phyloP scores from a whole-genome alignment of 106 monocot genomes.

The Allium sativum region DNA sequence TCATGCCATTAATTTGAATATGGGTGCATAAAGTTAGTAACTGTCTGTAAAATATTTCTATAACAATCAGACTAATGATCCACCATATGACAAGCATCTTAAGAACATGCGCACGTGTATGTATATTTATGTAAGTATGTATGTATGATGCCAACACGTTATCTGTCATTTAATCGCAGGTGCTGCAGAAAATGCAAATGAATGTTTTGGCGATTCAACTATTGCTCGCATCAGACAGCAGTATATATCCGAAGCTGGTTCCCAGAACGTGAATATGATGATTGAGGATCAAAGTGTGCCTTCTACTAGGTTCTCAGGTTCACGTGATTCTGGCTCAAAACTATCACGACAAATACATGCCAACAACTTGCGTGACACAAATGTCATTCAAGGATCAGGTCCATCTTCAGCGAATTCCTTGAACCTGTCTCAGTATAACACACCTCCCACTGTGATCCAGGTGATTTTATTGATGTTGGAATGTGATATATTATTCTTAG shows the following conservation, averaged over 20 bases:
- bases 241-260: constrained; percentile 36
- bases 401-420: constrained; percentile 21
- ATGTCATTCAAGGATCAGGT: constrained; percentile 16
- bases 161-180: constrained; percentile 28
- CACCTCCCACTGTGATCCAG: constrained; percentile 66
- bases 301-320: constrained; percentile 18
- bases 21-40: no score
- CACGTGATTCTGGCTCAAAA: constrained; percentile 48
- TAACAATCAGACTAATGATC: no score
- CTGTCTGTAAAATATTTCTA: no score
- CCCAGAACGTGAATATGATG: constrained; percentile 25
- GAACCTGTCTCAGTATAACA: constrained; percentile 52
- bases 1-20: no score
- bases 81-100: no score
- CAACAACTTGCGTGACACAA: constrained; percentile 37
- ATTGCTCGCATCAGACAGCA: constrained; percentile 53
- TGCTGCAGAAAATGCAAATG: constrained; percentile 62
- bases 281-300: constrained; percentile 30
- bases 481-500: no score
- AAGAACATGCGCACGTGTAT: no score
- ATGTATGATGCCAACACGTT: neutral
- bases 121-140: neutral
- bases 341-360: constrained; percentile 42
- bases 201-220: constrained; percentile 69
- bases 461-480: constrained; percentile 13